phyloP scores from a whole-genome alignment of 371 early-diverging fungal genomes.

The Dipsacomyces acuminosporus region DNA sequence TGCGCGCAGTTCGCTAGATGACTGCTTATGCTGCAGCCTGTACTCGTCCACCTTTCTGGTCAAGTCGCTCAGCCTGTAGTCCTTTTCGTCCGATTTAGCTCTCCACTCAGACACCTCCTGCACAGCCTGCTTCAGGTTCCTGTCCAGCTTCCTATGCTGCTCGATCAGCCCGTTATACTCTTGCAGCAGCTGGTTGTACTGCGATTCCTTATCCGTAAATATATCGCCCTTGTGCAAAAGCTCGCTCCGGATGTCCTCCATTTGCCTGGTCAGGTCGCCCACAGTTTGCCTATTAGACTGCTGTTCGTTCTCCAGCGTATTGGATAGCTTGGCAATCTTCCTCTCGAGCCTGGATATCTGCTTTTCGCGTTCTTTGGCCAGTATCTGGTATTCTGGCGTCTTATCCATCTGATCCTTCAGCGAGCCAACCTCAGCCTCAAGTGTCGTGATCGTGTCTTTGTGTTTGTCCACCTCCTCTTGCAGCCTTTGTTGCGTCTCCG shows the following conservation, averaged over 20 bases:
- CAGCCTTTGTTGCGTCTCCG: conserved; percentile 4
- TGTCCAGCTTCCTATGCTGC: conserved; percentile 31
- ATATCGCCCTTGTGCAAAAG: neutral
- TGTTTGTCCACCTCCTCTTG: conserved; percentile 8
- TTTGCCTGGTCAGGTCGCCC: conserved; percentile 1
- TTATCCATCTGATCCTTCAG: conserved; percentile 6
- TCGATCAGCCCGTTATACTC: conserved; percentile 20
- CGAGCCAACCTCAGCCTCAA: neutral
- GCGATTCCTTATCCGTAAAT: neutral
- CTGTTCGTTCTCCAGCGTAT: conserved; percentile 3
- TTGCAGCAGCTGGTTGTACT: neutral
- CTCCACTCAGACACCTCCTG: conserved; percentile 26
- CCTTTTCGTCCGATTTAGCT: conserved; percentile 22
- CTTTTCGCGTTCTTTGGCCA: conserved; percentile 2
- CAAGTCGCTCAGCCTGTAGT: conserved; percentile 16
- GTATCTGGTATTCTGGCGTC: conserved; percentile 1
- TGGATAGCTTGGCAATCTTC: neutral
- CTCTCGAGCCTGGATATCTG: conserved; percentile 2
- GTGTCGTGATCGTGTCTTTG: neutral
- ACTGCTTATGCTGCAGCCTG: conserved; percentile 22
- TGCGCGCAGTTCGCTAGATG: conserved; percentile 13
- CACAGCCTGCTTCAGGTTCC: conserved; percentile 30
- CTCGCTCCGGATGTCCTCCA: neutral
- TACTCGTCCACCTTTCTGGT: conserved; percentile 17
- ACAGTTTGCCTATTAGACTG: neutral